phyloP scores from a whole-genome alignment of 345 rosid species.

The Corchorus olitorius region DNA sequence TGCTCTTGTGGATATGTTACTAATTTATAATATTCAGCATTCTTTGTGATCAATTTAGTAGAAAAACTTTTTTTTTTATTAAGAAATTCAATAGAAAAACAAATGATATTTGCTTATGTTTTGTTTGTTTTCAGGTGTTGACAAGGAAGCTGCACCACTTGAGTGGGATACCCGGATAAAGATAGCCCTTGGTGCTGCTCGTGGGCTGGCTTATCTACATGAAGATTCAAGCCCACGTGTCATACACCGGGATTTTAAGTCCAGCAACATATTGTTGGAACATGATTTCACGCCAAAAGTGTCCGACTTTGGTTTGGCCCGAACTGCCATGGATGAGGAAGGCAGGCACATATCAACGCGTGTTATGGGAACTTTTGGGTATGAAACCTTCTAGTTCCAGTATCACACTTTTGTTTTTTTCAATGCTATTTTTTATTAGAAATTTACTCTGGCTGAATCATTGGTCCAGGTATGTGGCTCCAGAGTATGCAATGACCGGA shows the following conservation, averaged over 20 bases:
- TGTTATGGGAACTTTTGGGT: constrained; percentile 99
- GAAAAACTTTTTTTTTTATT: background rate
- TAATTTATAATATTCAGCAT: background rate
- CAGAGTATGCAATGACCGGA: constrained; percentile 99
- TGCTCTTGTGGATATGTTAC: constrained; percentile 2
- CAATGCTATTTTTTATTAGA: background rate
- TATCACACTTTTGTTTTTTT: background rate
- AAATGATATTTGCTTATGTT: background rate
- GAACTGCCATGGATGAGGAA: constrained; percentile 91
- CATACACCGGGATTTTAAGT: constrained; percentile 95
- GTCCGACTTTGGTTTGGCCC: constrained; percentile 94
- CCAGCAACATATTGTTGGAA: constrained; percentile 94
- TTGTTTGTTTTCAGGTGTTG: constrained; percentile 51
- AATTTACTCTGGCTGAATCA: constrained; percentile 12
- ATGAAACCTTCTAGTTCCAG: constrained; percentile 14
- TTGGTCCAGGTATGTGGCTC: constrained; percentile 81
- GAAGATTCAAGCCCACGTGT: constrained; percentile 97
- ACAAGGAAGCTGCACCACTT: constrained; percentile 75
- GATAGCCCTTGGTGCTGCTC: constrained; percentile 97
- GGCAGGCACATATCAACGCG: constrained; percentile 89
- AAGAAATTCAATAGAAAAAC: too few relatives aligned
- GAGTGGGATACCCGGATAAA: constrained; percentile 90
- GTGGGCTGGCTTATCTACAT: constrained; percentile 92
- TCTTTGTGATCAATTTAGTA: constrained; percentile 5
- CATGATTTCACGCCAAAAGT: constrained; percentile 93